Base-by-base conservation (phyloP, 2,329 filamentous ascomycete genomes). In the Davidsoniella neocaledoniae region DNA sequence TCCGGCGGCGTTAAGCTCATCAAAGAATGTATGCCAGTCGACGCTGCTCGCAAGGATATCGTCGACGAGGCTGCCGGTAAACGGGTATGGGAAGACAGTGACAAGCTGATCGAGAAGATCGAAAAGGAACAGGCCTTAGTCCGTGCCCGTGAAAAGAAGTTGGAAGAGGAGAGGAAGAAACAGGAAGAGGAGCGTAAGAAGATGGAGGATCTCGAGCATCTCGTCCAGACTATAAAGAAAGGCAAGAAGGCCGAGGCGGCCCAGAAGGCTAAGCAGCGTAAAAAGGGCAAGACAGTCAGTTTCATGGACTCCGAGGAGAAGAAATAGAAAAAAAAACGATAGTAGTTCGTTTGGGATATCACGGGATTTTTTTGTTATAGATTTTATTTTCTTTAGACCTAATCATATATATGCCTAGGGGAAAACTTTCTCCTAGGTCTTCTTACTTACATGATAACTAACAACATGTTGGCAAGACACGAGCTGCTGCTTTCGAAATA, bases 51-150 rank as follows among this genome's bases (percentile, higher is more conserved):
- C 48, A 70, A 67, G 23, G 88, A 95, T 58, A 72, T 95, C 42
- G 73, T 74, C 55, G 83, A 94, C 60, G 87, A 93, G 55, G 74
- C 74, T 17, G 66, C 84, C 26, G 87, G 86, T 52, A 87, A 93
- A 72, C 77, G 80, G 62, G 68, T 98, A 14, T 98, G 90, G 90
- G 77, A 93, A 60, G 79, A 84, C 52, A 94, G 84, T 60, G 88
- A 94, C 59, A 78, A 77, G 60, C 76, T 93, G 55, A 81, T 96
- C 50, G 81, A 93, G 62, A 74, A 74, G 57, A 75, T 81, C 12
- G 88, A 96, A 64, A 93, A 85, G 67, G 77, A 82, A 60, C 76
- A 81, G 21, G 87, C 87, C 7, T 66, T 76, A 46, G 74, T 71
- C 57, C 60, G 69, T 45, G 68, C 67, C 1, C 58, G 57, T 21